Evolutionary conservation across 2,329 filamentous ascomycete species (phyloP), one percentile per base, ranked within the genome.

Genomic region (Botrytis squamosa): DNA sequence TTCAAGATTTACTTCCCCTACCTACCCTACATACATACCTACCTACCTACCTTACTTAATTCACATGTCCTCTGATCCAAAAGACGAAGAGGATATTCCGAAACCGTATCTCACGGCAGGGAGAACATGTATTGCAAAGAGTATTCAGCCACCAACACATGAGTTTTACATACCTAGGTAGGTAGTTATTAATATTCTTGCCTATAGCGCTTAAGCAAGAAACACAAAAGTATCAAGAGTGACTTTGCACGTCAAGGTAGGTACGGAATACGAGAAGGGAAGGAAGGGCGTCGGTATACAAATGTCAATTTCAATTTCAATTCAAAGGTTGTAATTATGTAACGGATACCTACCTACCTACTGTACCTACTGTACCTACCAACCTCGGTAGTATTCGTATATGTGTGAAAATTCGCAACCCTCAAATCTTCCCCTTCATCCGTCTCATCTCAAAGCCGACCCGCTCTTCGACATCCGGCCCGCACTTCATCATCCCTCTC

Each of bases 61-160:
- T 20, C 22, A 40, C n/a, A 55, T 67, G 33, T 55, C n/a, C 33
- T 5, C 40, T 22, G 2, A 20, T n/a, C 46, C n/a, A 6, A 25
- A 67, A 55, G 25, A 33, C 38, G 12, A 25, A 29, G 46, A 29
- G 46, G n/a, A 67, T 20, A 40, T 55, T 20, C 65, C 65, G 65
- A 55, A 67, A 55, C 22, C 25, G 46, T 67, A 40, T 67, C 46
- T 67, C 7, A 67, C 65, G 46, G 65, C 65, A 55, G 55, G 8
- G 9, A 29, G 4, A 55, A 67, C 52, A 57, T 57, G 52, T 38
- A 52, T 67, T 55, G 65, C 33, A 55, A 25, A 52, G 22, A 29
- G 33, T 3, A 67, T 67, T n/a, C 12, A 38, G 65, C 65, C 65
- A 67, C 46, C 46, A 55, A 67, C 44, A 67, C 22, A 55, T 38